Base-by-base conservation (phyloP, 2,329 filamentous ascomycete genomes). In the Cladosporium sp. region DNA sequence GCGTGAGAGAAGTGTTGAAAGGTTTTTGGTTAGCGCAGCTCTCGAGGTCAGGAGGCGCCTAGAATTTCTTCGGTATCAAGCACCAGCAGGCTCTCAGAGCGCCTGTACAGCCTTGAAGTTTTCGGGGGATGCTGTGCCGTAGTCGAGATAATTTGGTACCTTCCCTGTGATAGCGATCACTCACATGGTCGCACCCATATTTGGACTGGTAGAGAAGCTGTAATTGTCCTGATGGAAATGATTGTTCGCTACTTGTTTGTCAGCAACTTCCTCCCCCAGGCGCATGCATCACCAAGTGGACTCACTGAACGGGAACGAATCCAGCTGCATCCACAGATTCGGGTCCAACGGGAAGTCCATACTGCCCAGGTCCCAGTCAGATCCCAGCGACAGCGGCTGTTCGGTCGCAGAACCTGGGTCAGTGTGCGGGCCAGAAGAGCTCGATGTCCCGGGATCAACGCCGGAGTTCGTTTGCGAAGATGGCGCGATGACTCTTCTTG, bases 241-340 rank as follows among this genome's bases (percentile, higher is more conserved):
- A 8, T 46, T 56, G 61, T 56, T 56, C 3, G 50, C 61, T 63
- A 44, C 23, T 23, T 11, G 14, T 5, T 10, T 10, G 59, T 62
- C 33, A 62, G 60, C 33, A 57, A 18, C 50, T 33, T 29, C 1
- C 28, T 21, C 5, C 3, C 26, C 7, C 21, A 44, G 31, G n/a
- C 0, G 10, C 21, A 3, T 26, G 16, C n/a, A 18, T 29, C 33
- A 44, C 21, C 0, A 37, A 6, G 16, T 29, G 23, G 7, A 70
- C 68, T 14, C 68, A 68, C 61, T 63, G 58, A 74, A 76, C 1
- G 73, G 73, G 29, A 74, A 73, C 0, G 71, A 67, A 56, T 76
- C 73, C 53, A 75, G 49, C 31, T 73, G 70, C 40, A 72, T 58
- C 70, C 72, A 76, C 16, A 76, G 46, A 62, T 76, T 72, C 16